Evolutionary conservation across 1,284 basidiomycete genomes (phyloP), one percentile per base, ranked within the genome.

Genomic region (Grifola frondosa): DNA sequence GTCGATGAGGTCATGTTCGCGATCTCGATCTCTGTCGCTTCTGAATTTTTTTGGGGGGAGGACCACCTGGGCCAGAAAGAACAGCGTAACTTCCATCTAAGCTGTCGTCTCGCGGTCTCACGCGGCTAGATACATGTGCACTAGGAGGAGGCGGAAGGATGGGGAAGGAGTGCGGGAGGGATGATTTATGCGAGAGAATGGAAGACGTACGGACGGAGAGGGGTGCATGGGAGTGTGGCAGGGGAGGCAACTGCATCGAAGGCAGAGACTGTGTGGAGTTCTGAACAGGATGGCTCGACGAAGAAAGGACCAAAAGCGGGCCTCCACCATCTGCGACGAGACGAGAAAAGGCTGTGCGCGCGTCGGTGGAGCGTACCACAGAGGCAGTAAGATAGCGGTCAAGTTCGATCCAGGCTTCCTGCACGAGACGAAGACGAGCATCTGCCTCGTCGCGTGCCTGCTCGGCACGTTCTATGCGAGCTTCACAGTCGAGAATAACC

Each of bases 391-490:
- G 65, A 54, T 77, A 77, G 30, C 70, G 67, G 23, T 74, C 74
- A 44, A 83, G 66, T 48, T 78, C 73, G 1, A 59, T 39, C 80
- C 81, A 86, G 21, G 67, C 66, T 22, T 81, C 75, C 30, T 69
- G 59, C 37, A 82, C 55, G 41, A 70, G 60, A 44, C 71, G 66
- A 49, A 75, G 60, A 7, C 76, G 70, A 3, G 75, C 70, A 22
- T 78, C 73, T 7, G 77, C 73, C 3, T 84, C 81, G 50, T 82
- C 81, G 38, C 77, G 69, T 5, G 71, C 73, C 20, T 64, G 57
- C 60, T 85, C 78, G 10, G 76, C 74, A 40, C 65, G 64, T 22
- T 70, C 65, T 11, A 71, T 65, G 40, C 75, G 75, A 24, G 68
- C 66, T 48, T 83, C 78, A 44, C 66, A 73, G 3, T 81, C 75